phyloP scores from a whole-genome alignment of 441 rosid species.

The Erodium texanum region DNA sequence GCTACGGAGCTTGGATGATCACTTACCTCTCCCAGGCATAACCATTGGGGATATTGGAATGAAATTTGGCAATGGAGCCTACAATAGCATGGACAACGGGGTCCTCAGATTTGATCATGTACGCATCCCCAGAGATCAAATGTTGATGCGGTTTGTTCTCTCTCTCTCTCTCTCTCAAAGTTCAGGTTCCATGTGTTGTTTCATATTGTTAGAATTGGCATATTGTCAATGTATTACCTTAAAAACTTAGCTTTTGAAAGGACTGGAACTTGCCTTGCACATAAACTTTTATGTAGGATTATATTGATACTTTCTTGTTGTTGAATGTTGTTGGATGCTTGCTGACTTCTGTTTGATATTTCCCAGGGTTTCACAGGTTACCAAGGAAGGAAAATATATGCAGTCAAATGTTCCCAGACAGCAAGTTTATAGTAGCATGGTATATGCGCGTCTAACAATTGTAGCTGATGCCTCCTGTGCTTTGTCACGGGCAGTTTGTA shows the following conservation, averaged over 20 bases:
- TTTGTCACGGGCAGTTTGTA: conserved; percentile 81
- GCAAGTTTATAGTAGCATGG: conserved; percentile 89
- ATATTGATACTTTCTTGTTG: too few species aligned
- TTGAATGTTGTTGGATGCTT: not conserved
- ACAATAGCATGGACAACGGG: conserved; percentile 90
- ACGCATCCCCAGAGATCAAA: conserved; percentile 87
- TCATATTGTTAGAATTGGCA: not conserved
- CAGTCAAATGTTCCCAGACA: conserved; percentile 81
- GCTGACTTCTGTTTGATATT: conserved; percentile 23
- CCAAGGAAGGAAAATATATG: conserved; percentile 70
- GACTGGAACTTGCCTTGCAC: conserved; percentile 9
- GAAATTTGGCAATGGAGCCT: conserved; percentile 85
- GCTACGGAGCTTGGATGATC: conserved; percentile 87
- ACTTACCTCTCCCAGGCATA: conserved; percentile 86
- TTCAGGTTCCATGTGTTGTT: not conserved
- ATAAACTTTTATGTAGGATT: conserved; percentile 8
- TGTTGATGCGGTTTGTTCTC: conserved; percentile 71
- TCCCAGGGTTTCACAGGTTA: conserved; percentile 73
- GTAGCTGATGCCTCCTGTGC: conserved; percentile 85
- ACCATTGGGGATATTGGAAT: conserved; percentile 86
- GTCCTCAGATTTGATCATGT: conserved; percentile 77
- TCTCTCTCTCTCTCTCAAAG: conserved; percentile 13
- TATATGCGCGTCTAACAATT: conserved; percentile 68
- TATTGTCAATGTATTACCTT: too few species aligned
- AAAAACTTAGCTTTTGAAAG: not conserved